Base-by-base conservation (phyloP, 306 rosid species). In the Aeschynomene evenia region DNA sequence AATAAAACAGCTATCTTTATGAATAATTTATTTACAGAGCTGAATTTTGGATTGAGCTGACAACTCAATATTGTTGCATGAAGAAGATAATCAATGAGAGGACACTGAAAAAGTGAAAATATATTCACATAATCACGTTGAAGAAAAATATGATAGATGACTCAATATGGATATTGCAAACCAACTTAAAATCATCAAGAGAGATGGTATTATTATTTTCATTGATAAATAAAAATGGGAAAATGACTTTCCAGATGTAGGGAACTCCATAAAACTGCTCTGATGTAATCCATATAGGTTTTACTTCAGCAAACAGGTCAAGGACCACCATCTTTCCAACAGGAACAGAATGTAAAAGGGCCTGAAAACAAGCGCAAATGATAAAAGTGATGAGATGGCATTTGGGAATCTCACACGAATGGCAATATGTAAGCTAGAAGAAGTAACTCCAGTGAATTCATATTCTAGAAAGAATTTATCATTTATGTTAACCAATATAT, bases 201-300 rank as follows among this genome's bases (percentile, higher is more conserved):
- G 11, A 29, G 5, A 58, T 49, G 55, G 24, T 55, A 69, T 63
- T 36, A 68, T 63, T 62, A 42, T 53, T 40, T 60, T 57, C 55
- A 71, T 40, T 37, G 46, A 66, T 57, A 70, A 53, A 55, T 34
- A 74, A 55, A 40, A 56, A 70, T 26, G 65, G 21, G 70, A 45
- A 46, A 65, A 66, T 24, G 70, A 85, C 98, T 85, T 91, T 81
- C 96, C 98, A 92, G 82, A 92, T 84, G 80, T 87, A 89, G 67
- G 98, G 98, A 68, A 82, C 89, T 48, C 95, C 96, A 62, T 92
- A 92, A 74, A 89, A 92, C 77, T 92, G 98, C 73, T 85, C 87
- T 42, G 95, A 84, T 68, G 89, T 79, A 68, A 60, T 80, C 98
- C 98, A 92, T 66, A 87, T 67, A 14, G 98, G 98, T 63, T 92